Conservation (phyloP, 2,329 filamentous ascomycete genomes). For the Colletotrichum acutatum region DNA sequence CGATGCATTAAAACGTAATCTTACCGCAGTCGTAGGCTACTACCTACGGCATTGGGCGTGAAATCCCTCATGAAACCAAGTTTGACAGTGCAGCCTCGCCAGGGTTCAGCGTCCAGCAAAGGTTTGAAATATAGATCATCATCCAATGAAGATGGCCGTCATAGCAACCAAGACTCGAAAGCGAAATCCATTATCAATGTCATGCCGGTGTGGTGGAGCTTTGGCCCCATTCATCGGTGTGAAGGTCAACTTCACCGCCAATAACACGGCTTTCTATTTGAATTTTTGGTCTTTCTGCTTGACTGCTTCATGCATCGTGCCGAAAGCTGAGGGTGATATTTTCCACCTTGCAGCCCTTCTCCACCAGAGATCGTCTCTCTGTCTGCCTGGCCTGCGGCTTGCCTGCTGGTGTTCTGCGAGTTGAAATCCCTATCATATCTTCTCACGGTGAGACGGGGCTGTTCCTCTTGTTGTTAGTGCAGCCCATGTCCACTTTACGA, state of each 20-base stretch:
- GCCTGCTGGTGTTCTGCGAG: neutral
- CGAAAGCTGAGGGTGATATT: slow-evolving; percentile 24
- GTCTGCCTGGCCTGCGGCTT: neutral
- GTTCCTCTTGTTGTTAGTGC: neutral
- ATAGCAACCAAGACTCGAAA: slow-evolving; percentile 2
- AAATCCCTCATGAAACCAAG: slow-evolving; percentile 36
- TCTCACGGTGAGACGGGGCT: slow-evolving; percentile 8
- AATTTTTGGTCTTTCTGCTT: slow-evolving; percentile 4
- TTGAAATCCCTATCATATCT: slow-evolving; percentile 10
- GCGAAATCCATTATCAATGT: slow-evolving; percentile 35
- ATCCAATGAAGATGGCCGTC: slow-evolving; percentile 28
- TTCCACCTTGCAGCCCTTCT: slow-evolving; percentile 24
- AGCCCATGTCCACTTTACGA: slow-evolving; percentile 21
- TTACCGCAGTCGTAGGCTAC: slow-evolving; percentile 14
- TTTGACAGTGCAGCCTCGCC: slow-evolving; percentile 31
- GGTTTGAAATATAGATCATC: slow-evolving; percentile 18
- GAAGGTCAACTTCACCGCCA: slow-evolving; percentile 28
- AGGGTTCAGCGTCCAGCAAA: slow-evolving; percentile 26
- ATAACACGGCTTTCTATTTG: slow-evolving; percentile 12
- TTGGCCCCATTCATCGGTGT: slow-evolving; percentile 21
- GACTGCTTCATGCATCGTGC: slow-evolving; percentile 27
- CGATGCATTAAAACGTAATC: slow-evolving; percentile 36
- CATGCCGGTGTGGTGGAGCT: slow-evolving; percentile 27
- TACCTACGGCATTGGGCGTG: slow-evolving; percentile 1
- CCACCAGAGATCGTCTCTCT: slow-evolving; percentile 27